Base-by-base conservation (phyloP, 306 rosid species). In the Myrica gale region DNA sequence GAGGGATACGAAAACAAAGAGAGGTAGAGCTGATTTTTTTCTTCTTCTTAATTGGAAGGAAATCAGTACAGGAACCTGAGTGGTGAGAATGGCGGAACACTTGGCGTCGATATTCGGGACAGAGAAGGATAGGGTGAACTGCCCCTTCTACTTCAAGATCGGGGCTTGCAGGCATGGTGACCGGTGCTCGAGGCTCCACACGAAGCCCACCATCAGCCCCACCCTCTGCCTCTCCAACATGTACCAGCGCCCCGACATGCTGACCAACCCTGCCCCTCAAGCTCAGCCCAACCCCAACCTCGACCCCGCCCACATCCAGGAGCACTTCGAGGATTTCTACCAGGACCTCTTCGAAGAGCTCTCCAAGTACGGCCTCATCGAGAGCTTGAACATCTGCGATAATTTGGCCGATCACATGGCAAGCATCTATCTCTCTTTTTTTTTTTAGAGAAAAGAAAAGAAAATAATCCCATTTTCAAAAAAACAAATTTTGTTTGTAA, bases 121-220 rank as follows among this genome's bases (percentile, higher is more conserved):
- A 6, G 99, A 96, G 87, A 92, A 92, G 81, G 99, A 96, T 80
- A 78, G 99, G 66, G 99, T 96, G 12, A 92, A 92, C 90, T 92
- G 99, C 23, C 99, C 99, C 0, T 96, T 96, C 87, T 96, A 96
- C 91, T 92, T 96, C 85, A 96, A 92, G 99, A 96, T 92, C 92
- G 99, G 99, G 70, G 99, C 99, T 32, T 96, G 99, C 80, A 77
- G 99, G 46, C 99, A 96, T 19, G 99, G 99, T 4, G 99, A 95
- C 87, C 91, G 99, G 54, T 96, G 99, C 83, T 92, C 99, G 1
- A 75, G 99, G 53, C 99, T 96, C 9, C 99, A 96, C 85, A 92
- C 98, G 0, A 92, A 92, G 83, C 99, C 98, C 66, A 96, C 93
- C 74, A 96, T 89, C 51, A 90, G 97, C 92, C 99, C 99, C 4